A percentile compares a stretch with the other conserved stretches of the same genome.
phyloP scores from a whole-genome alignment of 495 filamentous ascomycete genomes.

The Pseudomonodictys pantanalensis region DNA sequence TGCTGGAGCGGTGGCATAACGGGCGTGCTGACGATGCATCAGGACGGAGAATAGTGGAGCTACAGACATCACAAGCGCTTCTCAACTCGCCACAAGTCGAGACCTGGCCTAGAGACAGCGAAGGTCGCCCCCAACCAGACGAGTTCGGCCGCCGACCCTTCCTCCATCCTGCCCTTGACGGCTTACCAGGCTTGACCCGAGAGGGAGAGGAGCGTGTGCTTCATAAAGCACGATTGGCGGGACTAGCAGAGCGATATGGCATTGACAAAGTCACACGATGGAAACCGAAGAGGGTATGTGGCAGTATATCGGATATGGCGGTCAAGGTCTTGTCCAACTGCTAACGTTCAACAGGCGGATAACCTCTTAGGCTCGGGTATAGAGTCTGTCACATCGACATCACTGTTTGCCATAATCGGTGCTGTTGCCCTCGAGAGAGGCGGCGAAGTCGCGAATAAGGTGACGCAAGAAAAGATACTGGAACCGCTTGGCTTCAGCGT shows the following conservation, averaged over 20 bases:
- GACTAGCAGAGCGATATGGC: constrained; percentile 66
- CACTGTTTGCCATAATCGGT: constrained; percentile 81
- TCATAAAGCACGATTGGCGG: constrained; percentile 58
- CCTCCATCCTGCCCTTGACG: constrained; percentile 67
- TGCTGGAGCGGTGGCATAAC: neutral
- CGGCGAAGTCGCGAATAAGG: constrained; percentile 68
- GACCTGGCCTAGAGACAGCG: constrained; percentile 21
- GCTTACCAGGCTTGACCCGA: constrained; percentile 63
- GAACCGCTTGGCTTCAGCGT: constrained; percentile 39
- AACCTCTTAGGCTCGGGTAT: constrained; percentile 71
- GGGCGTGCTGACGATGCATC: neutral
- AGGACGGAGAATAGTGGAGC: constrained; percentile 78
- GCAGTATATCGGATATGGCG: neutral
- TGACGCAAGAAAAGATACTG: constrained; percentile 76
- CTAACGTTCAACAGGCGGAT: constrained; percentile 53
- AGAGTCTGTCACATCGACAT: constrained; percentile 66
- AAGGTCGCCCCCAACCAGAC: constrained; percentile 34
- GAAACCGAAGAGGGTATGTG: constrained; percentile 74
- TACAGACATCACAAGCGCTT: constrained; percentile 73
- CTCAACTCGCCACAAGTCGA: constrained; percentile 48
- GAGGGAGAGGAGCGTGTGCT: constrained; percentile 56
- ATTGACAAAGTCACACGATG: constrained; percentile 74
- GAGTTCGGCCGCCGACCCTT: constrained; percentile 62
- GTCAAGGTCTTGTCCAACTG: constrained; percentile 6
- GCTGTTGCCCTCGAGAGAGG: constrained; percentile 84